Conservation (phyloP, 1,284 basidiomycete species). For the Melampsora occidentalis region DNA sequence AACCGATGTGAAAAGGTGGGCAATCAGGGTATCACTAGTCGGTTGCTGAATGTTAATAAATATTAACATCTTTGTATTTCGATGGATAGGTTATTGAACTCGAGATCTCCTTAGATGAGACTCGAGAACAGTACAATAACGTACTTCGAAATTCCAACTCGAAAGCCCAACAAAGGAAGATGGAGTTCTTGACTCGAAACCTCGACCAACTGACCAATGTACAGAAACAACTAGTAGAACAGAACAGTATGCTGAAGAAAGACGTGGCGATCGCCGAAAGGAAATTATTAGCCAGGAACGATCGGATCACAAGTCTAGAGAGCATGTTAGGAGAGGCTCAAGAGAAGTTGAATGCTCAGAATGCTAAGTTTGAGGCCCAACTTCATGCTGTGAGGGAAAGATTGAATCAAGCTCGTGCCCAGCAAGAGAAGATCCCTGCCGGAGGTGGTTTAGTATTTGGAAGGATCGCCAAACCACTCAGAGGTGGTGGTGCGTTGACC, state of each 20-base stretch:
- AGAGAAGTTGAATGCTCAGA: conserved; percentile 81
- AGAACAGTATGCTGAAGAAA: conserved; percentile 96
- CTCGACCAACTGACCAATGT: conserved; percentile 91
- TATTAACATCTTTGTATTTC: neutral
- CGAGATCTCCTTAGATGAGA: conserved; percentile 97
- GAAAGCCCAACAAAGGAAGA: conserved; percentile 98
- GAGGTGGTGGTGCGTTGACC: conserved; percentile 44
- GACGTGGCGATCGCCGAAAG: conserved; percentile 95
- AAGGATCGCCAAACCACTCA: conserved; percentile 80
- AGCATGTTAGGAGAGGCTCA: conserved; percentile 87
- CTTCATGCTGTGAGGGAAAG: conserved; percentile 85
- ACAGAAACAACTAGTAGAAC: conserved; percentile 99
- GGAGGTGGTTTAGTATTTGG: conserved; percentile 76
- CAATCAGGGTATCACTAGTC: neutral
- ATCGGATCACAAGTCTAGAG: conserved; percentile 94
- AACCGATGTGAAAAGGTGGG: conserved; percentile 97
- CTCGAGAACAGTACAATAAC: conserved; percentile 98
- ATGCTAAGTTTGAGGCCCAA: conserved; percentile 92
- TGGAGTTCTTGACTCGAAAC: conserved; percentile 96
- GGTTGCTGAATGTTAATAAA: neutral
- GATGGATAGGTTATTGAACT: conserved; percentile 84
- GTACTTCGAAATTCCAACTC: conserved; percentile 96
- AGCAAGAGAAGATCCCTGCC: conserved; percentile 72
- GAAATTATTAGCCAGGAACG: conserved; percentile 90
- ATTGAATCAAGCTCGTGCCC: conserved; percentile 85